Evolutionary conservation across 805 yeast genomes (phyloP).

Genomic region (Ogataea philodendri): DNA sequence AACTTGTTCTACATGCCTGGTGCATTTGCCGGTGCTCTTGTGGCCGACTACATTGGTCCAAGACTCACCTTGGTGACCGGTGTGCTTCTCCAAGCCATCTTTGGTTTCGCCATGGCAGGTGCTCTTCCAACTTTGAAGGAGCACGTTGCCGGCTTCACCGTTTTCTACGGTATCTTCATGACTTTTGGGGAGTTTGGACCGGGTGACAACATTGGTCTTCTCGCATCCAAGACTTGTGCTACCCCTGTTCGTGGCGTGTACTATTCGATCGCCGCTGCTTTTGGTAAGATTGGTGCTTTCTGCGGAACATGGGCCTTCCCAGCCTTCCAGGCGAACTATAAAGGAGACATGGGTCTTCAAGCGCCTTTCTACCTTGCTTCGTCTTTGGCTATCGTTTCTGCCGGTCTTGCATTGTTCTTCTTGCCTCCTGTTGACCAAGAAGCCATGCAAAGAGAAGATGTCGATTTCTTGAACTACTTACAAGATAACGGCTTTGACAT

Average conservation of each 20-base stretch:
- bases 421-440: constrained; percentile 83
- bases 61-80: constrained; percentile 73
- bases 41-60: constrained; percentile 91
- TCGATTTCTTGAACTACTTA: constrained; percentile 65
- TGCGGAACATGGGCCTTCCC: constrained; percentile 90
- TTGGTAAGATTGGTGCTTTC: constrained; percentile 91
- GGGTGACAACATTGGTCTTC: constrained; percentile 86
- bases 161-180: constrained; percentile 83
- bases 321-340: constrained; percentile 58
- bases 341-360: constrained; percentile 61
- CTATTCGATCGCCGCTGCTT: constrained; percentile 88
- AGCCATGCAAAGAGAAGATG: constrained; percentile 77
- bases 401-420: constrained; percentile 62
- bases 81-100: constrained; percentile 64
- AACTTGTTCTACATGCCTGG: constrained; percentile 91
- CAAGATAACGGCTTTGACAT: constrained; percentile 68
- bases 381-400: constrained; percentile 71
- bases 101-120: constrained; percentile 86
- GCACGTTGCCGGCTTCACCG: constrained; percentile 75
- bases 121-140: constrained; percentile 51
- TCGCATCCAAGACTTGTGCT: constrained; percentile 83
- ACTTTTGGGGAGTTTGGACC: constrained; percentile 93
- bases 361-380: constrained; percentile 84
- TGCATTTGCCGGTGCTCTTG: constrained; percentile 77
- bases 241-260: constrained; percentile 88